These are phyloP conservation scores for Furcasterigmium furcatum DNA, from an alignment of 2,329 filamentous ascomycete species.

Conservation along the genomic window DNA sequence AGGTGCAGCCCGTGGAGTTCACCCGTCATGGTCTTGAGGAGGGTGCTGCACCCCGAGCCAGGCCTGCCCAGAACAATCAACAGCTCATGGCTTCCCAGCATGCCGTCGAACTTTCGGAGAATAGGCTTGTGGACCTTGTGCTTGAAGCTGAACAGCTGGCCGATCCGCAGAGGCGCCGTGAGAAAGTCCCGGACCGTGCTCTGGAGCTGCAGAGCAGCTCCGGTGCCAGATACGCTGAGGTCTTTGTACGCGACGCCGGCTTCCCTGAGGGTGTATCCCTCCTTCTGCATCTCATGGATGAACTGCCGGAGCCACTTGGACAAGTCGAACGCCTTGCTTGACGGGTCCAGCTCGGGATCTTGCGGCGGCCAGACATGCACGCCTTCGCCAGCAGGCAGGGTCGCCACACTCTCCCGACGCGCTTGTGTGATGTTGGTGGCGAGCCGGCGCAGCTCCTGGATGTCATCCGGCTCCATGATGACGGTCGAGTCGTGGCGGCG, in stretches of 20 bases:
- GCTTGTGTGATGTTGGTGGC: slow-evolving; percentile 34
- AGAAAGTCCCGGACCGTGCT: slow-evolving; percentile 61
- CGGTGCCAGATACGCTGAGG: slow-evolving; percentile 64
- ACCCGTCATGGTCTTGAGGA: slow-evolving; percentile 59
- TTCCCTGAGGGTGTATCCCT: slow-evolving; percentile 48
- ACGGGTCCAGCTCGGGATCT: slow-evolving; percentile 32
- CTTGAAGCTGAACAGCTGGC: slow-evolving; percentile 49
- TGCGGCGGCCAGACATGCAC: slow-evolving; percentile 7
- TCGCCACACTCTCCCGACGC: slow-evolving; percentile 21
- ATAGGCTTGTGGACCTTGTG: slow-evolving; percentile 54
- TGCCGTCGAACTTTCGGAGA: slow-evolving; percentile 60
- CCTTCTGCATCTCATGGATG: slow-evolving; percentile 42
- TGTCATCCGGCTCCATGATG: slow-evolving; percentile 25
- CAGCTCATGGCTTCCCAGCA: slow-evolving; percentile 63
- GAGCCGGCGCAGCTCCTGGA: slow-evolving; percentile 32
- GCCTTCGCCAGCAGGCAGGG: slow-evolving; percentile 6
- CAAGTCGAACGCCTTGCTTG: slow-evolving; percentile 34
- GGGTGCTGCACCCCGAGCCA: slow-evolving; percentile 60
- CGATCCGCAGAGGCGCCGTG: slow-evolving; percentile 52
- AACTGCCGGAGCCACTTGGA: slow-evolving; percentile 36
- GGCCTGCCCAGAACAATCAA: slow-evolving; percentile 67
- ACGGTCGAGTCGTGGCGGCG: not conserved
- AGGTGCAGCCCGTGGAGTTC: slow-evolving; percentile 56
- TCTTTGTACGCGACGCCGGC: slow-evolving; percentile 64
- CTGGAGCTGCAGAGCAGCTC: slow-evolving; percentile 65